These are phyloP conservation scores for Calendula officinalis DNA, from an alignment of 129 eudicot species.

Conservation along the genomic window DNA sequence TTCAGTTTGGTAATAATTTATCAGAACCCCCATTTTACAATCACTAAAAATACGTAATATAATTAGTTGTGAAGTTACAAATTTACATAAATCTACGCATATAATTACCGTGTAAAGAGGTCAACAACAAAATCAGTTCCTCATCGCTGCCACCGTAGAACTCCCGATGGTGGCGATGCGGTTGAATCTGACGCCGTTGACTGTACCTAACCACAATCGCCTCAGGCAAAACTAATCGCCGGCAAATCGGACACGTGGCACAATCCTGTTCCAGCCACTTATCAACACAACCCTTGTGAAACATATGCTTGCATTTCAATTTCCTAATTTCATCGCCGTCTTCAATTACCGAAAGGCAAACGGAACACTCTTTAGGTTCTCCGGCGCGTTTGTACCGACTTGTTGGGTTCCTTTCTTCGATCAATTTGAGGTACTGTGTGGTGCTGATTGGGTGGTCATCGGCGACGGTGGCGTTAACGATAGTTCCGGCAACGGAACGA, in stretches of 20 bases:
- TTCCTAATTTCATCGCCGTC: constrained; percentile 48
- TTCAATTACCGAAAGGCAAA: constrained; percentile 41
- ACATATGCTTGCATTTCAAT: constrained; percentile 38
- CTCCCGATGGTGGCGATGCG: constrained; percentile 23
- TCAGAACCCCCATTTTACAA: background rate
- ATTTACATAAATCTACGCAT: constrained; percentile 39
- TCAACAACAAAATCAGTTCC: constrained; percentile 43
- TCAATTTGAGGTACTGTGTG: constrained; percentile 40
- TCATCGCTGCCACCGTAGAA: constrained; percentile 45
- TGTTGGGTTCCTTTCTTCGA: constrained; percentile 44
- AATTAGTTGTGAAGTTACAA: background rate
- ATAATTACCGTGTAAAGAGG: constrained; percentile 48
- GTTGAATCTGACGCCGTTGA: constrained; percentile 22
- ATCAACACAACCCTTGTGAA: constrained; percentile 43
- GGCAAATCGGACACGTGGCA: constrained; percentile 61
- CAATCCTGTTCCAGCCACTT: constrained; percentile 47
- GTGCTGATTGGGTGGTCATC: constrained; percentile 35
- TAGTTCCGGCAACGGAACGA: constrained; percentile 24
- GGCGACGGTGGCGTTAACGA: constrained; percentile 3
- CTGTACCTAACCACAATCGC: constrained; percentile 38
- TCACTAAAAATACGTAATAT: background rate
- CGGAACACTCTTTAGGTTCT: constrained; percentile 43
- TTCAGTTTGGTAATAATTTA: background rate
- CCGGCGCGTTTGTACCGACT: constrained; percentile 15
- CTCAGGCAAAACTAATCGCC: constrained; percentile 50